phyloP scores from a whole-genome alignment of 2,329 filamentous ascomycete species.

The Ustulina deusta region DNA sequence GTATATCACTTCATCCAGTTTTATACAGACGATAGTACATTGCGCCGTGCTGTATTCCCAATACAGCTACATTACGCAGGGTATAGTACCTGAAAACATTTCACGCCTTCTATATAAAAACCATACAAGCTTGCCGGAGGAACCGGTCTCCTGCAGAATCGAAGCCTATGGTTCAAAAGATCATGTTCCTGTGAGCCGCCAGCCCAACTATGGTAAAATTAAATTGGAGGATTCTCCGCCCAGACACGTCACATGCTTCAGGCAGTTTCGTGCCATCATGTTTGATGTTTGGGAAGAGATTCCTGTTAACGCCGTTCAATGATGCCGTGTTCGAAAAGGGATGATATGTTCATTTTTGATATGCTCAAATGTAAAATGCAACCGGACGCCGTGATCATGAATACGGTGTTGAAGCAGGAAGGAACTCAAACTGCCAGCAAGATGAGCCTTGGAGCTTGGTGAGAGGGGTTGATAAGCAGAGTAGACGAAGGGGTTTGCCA shows the following conservation, averaged over 20 bases:
- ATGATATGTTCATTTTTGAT: conserved; percentile 20
- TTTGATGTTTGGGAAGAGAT: not conserved
- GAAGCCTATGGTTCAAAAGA: not conserved
- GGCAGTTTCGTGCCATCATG: not conserved
- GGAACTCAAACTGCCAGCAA: not conserved
- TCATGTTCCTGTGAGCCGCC: not conserved
- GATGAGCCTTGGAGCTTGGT: not conserved
- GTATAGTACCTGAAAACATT: conserved; percentile 34
- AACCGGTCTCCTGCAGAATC: conserved; percentile 1
- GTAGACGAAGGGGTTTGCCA: not conserved
- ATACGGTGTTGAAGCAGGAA: conserved; percentile 6
- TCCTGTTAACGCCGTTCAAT: not conserved
- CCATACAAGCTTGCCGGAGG: not conserved
- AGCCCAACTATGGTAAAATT: not conserved
- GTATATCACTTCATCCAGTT: conserved; percentile 26
- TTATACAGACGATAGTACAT: conserved; percentile 37
- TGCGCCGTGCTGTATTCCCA: conserved; percentile 23
- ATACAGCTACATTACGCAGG: conserved; percentile 27
- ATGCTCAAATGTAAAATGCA: conserved; percentile 17
- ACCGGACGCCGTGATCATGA: conserved; percentile 27
- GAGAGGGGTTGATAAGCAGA: not conserved
- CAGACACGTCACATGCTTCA: not conserved
- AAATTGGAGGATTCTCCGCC: not conserved
- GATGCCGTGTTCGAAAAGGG: conserved; percentile 7
- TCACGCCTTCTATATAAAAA: conserved; percentile 26